Evolutionary conservation across 176 grass and related monocot genomes (phyloP).

Genomic region (Musa itinerans): DNA sequence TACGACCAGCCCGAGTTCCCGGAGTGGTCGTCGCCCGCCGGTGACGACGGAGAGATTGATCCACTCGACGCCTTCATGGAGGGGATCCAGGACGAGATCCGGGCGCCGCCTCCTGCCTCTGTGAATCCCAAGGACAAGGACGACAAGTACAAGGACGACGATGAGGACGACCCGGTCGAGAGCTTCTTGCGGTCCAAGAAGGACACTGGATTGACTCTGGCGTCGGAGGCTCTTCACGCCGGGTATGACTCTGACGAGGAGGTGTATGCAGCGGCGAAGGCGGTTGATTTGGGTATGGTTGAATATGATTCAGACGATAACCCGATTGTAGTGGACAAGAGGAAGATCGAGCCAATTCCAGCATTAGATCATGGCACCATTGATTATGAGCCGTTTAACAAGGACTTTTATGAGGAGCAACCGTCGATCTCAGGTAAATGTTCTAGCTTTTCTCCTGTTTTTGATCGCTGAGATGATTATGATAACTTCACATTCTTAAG

Average conservation of each 20-base stretch:
- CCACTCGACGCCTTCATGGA: slow-evolving; percentile 96
- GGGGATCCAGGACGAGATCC: slow-evolving; percentile 83
- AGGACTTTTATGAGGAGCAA: slow-evolving; percentile 95
- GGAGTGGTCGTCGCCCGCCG: slow-evolving; percentile 12
- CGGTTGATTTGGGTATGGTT: slow-evolving; percentile 74
- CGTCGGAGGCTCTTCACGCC: slow-evolving; percentile 63
- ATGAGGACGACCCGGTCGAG: slow-evolving; percentile 79
- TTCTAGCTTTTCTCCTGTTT: slow-evolving; percentile 2
- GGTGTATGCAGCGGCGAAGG: slow-evolving; percentile 95
- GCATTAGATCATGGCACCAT: slow-evolving; percentile 66
- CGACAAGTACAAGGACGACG: slow-evolving; percentile 59
- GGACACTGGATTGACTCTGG: slow-evolving; percentile 63
- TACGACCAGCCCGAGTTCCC: slow-evolving; percentile 37
- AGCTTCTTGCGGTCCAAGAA: slow-evolving; percentile 88
- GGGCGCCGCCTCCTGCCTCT: slow-evolving; percentile 36
- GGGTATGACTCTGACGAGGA: slow-evolving; percentile 94
- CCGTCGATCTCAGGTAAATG: slow-evolving; percentile 70
- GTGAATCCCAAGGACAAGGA: slow-evolving; percentile 15
- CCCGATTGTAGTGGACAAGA: slow-evolving; percentile 80
- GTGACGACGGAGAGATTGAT: slow-evolving; percentile 45
- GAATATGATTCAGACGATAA: slow-evolving; percentile 96
- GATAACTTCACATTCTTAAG: not conserved
- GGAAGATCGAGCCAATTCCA: slow-evolving; percentile 86
- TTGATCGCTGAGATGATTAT: not conserved
- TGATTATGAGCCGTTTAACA: slow-evolving; percentile 68